Percentiles rank a stretch among this genome's conserved stretches.
phyloP scores from a whole-genome alignment of 139 green algal genomes.

The Tetradesmus lagerheimii region DNA sequence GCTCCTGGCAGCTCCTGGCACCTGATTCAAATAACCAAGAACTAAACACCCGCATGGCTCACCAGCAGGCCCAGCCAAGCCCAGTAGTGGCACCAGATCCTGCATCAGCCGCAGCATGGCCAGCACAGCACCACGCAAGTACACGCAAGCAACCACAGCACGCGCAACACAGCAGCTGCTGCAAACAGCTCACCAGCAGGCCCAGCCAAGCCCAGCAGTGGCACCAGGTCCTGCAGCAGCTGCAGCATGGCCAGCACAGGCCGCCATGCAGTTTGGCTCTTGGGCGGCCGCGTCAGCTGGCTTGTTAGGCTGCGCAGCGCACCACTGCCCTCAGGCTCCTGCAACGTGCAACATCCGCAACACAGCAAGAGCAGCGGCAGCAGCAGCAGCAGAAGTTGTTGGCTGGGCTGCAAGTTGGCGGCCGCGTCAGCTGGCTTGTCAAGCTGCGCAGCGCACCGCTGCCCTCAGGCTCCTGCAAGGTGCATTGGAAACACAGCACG shows the following conservation, averaged over 20 bases:
- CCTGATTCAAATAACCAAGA: too few species aligned
- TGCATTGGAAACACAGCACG: not conserved
- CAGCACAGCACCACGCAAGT: constrained; percentile 56
- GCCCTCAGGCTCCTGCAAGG: not conserved
- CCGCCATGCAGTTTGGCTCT: constrained; percentile 79
- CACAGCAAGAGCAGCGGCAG: not conserved
- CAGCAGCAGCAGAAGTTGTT: not conserved
- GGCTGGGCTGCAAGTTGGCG: not conserved
- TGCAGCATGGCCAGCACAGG: constrained; percentile 77
- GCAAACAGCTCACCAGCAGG: not conserved
- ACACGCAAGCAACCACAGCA: not conserved
- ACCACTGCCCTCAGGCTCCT: constrained; percentile 3
- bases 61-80: not conserved
- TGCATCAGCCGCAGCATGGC: constrained; percentile 71
- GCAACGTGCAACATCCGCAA: not conserved
- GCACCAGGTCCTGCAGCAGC: constrained; percentile 77
- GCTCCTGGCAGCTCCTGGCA: too few species aligned
- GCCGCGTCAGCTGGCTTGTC: not conserved
- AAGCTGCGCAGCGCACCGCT: not conserved
- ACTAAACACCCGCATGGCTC: not conserved
- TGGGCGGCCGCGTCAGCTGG: constrained; percentile 60
- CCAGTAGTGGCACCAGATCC: constrained; percentile 70
- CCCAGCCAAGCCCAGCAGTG: constrained; percentile 53
- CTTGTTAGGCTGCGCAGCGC: constrained; percentile 5
- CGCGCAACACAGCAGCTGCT: not conserved